A percentile compares a stretch with the other conserved stretches of the same genome.
These are phyloP conservation scores for Aristolochia californica DNA, from an alignment of 164 flowering plant species.

Conservation along the genomic window DNA sequence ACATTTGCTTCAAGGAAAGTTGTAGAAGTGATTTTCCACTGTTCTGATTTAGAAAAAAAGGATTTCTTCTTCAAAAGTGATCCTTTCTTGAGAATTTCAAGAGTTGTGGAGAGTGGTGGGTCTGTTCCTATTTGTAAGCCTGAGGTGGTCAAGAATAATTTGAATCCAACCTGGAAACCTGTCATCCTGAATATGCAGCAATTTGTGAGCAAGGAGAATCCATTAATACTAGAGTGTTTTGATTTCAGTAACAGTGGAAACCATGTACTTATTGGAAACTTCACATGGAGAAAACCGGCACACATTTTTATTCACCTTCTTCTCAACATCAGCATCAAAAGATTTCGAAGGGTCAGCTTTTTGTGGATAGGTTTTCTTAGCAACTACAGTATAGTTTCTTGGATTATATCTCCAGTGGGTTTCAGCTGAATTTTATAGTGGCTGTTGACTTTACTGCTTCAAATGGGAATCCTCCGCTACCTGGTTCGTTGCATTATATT, in stretches of 20 bases:
- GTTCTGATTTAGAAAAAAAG: conserved; percentile 56
- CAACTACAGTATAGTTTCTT: conserved; percentile 57
- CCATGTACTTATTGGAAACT: conserved; percentile 66
- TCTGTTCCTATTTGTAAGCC: conserved; percentile 78
- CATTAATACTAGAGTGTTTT: conserved; percentile 74
- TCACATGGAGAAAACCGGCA: conserved; percentile 39
- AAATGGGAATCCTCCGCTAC: conserved; percentile 68
- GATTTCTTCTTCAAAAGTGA: conserved; percentile 83
- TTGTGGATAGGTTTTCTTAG: conserved; percentile 59
- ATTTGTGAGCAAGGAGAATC: conserved; percentile 81
- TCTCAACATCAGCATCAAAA: conserved; percentile 12
- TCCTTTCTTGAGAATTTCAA: conserved; percentile 80
- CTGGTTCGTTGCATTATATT: conserved; percentile 75
- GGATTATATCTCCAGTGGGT: conserved; percentile 87
- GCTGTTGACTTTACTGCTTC: conserved; percentile 97
- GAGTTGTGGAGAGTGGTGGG: conserved; percentile 56
- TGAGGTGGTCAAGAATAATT: conserved; percentile 62
- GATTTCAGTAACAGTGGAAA: conserved; percentile 79
- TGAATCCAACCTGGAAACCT: conserved; percentile 77
- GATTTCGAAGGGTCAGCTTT: conserved; percentile 70
- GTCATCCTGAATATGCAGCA: conserved; percentile 59
- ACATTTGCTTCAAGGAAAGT: conserved; percentile 47
- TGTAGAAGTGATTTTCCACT: conserved; percentile 55
- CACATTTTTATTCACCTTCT: conserved; percentile 38
- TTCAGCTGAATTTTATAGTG: conserved; percentile 90